phyloP scores from a whole-genome alignment of 1,284 basidiomycete genomes.

The Chiua sp. region DNA sequence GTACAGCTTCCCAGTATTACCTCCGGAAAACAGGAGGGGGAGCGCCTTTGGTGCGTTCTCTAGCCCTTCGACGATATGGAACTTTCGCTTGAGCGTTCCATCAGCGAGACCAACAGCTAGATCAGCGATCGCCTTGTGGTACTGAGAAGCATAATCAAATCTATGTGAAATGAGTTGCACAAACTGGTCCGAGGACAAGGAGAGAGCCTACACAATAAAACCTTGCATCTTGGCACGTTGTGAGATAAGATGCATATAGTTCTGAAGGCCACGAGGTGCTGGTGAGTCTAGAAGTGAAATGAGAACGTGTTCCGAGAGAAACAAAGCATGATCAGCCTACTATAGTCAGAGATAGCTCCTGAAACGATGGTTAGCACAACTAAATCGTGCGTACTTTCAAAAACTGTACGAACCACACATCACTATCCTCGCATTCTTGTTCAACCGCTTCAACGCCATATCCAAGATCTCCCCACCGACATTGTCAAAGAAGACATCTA shows the following conservation, averaged over 20 bases:
- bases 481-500: slow-evolving; percentile 90
- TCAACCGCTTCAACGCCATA: slow-evolving; percentile 73
- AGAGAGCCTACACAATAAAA: slow-evolving; percentile 74
- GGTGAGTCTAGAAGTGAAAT: slow-evolving; percentile 48
- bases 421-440: slow-evolving; percentile 78
- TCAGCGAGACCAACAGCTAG: slow-evolving; percentile 60
- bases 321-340: slow-evolving; percentile 44
- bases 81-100: slow-evolving; percentile 84
- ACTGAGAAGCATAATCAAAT: slow-evolving; percentile 69
- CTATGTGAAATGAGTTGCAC: slow-evolving; percentile 38
- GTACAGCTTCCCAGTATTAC: slow-evolving; percentile 83
- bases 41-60: slow-evolving; percentile 74
- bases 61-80: slow-evolving; percentile 79
- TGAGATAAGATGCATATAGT: slow-evolving; percentile 71
- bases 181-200: neutral
- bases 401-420: slow-evolving; percentile 61
- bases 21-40: slow-evolving; percentile 77
- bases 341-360: slow-evolving; percentile 85
- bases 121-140: slow-evolving; percentile 57
- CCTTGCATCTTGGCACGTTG: slow-evolving; percentile 83
- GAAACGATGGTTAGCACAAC: slow-evolving; percentile 9
- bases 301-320: neutral
- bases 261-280: slow-evolving; percentile 63
- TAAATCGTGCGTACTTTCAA: slow-evolving; percentile 3
- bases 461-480: slow-evolving; percentile 88